These are phyloP conservation scores for Mucor lusitanicus DNA, from an alignment of 371 early-diverging fungal species.

Conservation along the genomic window DNA sequence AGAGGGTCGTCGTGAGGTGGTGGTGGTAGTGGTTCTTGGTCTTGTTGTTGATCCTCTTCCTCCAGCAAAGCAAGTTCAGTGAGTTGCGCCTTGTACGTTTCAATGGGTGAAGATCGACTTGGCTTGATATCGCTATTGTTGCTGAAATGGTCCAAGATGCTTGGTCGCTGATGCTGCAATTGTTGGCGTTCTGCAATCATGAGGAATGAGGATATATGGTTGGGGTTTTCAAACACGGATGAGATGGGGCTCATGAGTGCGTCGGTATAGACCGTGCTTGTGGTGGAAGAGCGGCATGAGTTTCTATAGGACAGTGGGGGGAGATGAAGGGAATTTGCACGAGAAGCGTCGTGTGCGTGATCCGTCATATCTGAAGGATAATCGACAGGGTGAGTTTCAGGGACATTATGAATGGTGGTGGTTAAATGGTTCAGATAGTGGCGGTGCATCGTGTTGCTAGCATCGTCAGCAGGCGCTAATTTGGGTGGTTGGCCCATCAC, in stretches of 20 bases:
- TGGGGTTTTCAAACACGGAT: neutral
- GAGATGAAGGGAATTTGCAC: neutral
- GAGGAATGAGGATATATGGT: neutral
- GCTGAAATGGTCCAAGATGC: conserved; percentile 2
- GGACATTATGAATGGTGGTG: neutral
- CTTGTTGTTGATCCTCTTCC: neutral
- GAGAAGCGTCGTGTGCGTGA: neutral
- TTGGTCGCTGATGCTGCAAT: conserved; percentile 13
- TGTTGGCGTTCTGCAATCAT: conserved; percentile 19
- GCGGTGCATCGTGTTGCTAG: neutral
- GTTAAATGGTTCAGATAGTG: neutral
- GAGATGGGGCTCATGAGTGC: conserved; percentile 8
- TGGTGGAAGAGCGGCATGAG: neutral
- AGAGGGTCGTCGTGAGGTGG: neutral
- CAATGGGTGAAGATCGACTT: neutral
- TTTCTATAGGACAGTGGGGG: neutral
- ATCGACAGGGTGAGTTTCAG: neutral
- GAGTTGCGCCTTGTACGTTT: conserved; percentile 21
- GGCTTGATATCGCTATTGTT: neutral
- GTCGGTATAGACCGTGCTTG: conserved; percentile 2
- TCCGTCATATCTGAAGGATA: neutral
- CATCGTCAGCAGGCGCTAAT: neutral
- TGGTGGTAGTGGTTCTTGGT: neutral
- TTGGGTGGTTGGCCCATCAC: neutral
- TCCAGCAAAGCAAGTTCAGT: neutral